Base-by-base conservation (phyloP, 2,329 filamentous ascomycete genomes). In the Fusarium sacchari region DNA sequence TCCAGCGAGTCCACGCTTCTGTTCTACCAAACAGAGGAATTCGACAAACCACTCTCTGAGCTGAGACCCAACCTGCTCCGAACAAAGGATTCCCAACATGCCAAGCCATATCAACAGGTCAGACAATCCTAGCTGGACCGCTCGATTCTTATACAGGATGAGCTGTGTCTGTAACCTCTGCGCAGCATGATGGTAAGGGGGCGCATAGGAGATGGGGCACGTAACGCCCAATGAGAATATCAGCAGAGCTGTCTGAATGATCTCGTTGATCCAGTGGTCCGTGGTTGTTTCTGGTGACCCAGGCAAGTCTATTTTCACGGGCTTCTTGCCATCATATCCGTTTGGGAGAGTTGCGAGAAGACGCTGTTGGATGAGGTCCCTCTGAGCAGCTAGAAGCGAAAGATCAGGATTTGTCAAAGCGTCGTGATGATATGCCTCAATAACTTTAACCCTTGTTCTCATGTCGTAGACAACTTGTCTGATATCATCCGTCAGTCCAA, bases 311-410 rank as follows among this genome's bases (percentile, higher is more conserved):
- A 6, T 10, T 9, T 7, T 22, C 18, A n/a, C 3, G 4, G 18
- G 9, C 7, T 3, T 17, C 11, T 6, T 36, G 22, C 34, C 34
- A 18, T n/a, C 20, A 8, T 34, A 43, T 8, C 46, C 39, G 2
- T 36, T 8, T 1, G 40, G 52, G 3, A 67, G 62, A 11, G 62
- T 60, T 6, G 39, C 39, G 4, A 67, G 52, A 14, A 67, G 30
- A 0, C 53, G 40, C 8, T 67, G 64, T 6, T 67, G 64, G 15
- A 67, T 67, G 8, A 67, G 36, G 9, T 67, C 61, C 9, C 64
- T 22, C 4, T 67, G 64, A 5, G 62, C 64, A 6, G 64, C 40
- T 15, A 67, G 39, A 18, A 67, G 39, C 1, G 64, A 67, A 17
- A 26, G 6, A 8, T 67, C 64, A 0, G 36, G 24, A 3, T 14